Evolutionary conservation across 2,329 filamentous ascomycete species (phyloP).

Genomic region (Cladophialophora psammophila): DNA sequence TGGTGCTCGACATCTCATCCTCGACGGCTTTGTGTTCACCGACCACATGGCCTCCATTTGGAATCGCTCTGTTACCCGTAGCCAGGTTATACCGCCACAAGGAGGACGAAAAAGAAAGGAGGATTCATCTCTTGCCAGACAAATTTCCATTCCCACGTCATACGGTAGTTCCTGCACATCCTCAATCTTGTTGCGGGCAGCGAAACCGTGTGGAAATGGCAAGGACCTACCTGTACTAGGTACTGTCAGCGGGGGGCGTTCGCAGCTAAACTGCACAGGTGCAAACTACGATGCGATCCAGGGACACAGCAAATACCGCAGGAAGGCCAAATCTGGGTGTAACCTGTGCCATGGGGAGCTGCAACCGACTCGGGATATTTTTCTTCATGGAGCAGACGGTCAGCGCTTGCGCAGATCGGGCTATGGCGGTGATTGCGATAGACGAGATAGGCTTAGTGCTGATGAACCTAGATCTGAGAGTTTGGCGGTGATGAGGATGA

Average conservation of each 20-base stretch:
- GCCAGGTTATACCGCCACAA: neutral
- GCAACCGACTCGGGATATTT: neutral
- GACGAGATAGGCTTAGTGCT: conserved; percentile 15
- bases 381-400: conserved; percentile 10
- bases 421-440: conserved; percentile 23
- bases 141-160: conserved; percentile 12
- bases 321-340: neutral
- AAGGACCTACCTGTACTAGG: neutral
- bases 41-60: conserved; percentile 3
- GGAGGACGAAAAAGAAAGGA: neutral
- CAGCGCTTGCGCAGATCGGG: conserved; percentile 24
- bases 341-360: neutral
- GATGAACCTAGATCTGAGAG: conserved; percentile 9
- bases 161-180: neutral
- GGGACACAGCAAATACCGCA: neutral
- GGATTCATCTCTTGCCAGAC: conserved; percentile 4
- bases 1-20: neutral
- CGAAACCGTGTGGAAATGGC: neutral
- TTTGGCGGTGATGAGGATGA: conserved; percentile 9
- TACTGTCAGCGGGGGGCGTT: neutral
- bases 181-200: conserved; percentile 18
- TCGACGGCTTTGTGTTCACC: neutral
- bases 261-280: neutral
- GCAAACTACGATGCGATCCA: neutral
- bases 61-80: neutral